A percentile compares a stretch with the other conserved stretches of the same genome.
Conservation (phyloP, 23 red algal species). For the Gracilariopsis chorda region DNA sequence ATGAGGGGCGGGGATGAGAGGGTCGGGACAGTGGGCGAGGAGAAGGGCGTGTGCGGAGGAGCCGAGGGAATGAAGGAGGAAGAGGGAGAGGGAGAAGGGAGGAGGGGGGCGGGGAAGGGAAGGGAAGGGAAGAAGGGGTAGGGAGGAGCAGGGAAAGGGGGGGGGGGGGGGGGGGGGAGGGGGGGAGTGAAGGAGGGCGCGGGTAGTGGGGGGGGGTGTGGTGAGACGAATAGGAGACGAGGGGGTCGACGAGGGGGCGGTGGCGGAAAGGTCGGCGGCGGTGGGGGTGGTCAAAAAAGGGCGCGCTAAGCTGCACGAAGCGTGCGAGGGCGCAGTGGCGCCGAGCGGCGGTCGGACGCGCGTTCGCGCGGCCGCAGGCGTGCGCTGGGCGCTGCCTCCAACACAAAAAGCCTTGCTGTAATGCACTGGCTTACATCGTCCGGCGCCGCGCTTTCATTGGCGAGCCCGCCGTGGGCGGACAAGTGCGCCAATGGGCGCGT, state of each 20-base stretch:
- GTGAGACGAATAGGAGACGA: neutral
- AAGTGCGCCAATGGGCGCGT: neutral
- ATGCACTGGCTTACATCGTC: neutral
- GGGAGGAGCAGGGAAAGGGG: neutral
- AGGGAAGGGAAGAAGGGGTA: neutral
- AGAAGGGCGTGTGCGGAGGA: neutral
- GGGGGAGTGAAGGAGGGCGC: neutral
- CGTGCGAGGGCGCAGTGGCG: neutral
- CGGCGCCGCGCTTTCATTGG: neutral
- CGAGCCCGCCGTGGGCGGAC: neutral
- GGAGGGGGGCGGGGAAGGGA: neutral
- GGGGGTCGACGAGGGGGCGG: neutral
- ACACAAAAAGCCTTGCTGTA: neutral
- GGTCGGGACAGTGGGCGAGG: neutral
- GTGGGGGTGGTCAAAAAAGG: neutral
- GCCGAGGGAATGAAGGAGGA: neutral
- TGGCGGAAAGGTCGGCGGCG: conserved; percentile 29
- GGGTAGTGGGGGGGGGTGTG: neutral
- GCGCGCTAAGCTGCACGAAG: conserved; percentile 5
- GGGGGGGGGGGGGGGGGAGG: neutral
- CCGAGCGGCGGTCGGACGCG: neutral
- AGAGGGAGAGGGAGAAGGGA: neutral
- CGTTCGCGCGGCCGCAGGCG: too few species aligned
- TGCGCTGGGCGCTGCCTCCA: too few species aligned
- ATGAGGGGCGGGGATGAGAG: neutral